These are phyloP conservation scores for Colletotrichum agaves DNA, from an alignment of 2,329 filamentous ascomycete species.

Conservation along the genomic window DNA sequence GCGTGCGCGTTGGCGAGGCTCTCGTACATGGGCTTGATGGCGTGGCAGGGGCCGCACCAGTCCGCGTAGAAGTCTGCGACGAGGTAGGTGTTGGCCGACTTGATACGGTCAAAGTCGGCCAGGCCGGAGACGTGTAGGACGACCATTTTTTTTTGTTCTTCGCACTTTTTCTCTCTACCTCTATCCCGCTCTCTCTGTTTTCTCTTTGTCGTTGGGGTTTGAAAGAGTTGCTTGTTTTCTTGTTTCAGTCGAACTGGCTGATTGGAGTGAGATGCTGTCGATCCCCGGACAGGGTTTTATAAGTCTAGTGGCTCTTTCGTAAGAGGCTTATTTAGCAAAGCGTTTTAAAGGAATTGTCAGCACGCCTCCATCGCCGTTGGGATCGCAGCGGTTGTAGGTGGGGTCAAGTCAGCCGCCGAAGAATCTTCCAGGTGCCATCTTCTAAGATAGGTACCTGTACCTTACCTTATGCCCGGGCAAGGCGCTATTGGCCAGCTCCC, in stretches of 20 bases:
- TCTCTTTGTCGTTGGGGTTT: background rate
- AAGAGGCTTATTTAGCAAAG: background rate
- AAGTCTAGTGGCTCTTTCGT: background rate
- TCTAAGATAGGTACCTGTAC: too few species aligned
- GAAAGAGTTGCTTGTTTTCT: background rate
- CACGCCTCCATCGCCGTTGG: background rate
- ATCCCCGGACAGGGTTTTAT: background rate
- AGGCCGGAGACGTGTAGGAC: slow-evolving; percentile 53
- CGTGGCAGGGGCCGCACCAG: slow-evolving; percentile 72
- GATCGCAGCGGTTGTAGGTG: slow-evolving; percentile 4
- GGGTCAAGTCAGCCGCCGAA: background rate
- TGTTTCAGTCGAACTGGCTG: too few species aligned
- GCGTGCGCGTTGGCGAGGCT: slow-evolving; percentile 54
- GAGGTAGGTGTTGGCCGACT: slow-evolving; percentile 61
- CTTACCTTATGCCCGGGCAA: background rate
- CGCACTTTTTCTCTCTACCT: too few species aligned
- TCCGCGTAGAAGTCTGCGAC: slow-evolving; percentile 67
- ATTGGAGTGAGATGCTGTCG: background rate
- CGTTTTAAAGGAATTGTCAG: slow-evolving; percentile 13
- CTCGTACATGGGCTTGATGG: slow-evolving; percentile 65
- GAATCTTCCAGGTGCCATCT: slow-evolving; percentile 36
- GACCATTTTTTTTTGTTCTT: slow-evolving; percentile 41
- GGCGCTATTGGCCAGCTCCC: slow-evolving; percentile 8
- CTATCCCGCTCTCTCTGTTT: too few species aligned
- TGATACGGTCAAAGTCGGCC: slow-evolving; percentile 60